Conservation (phyloP, 1,284 basidiomycete genomes). For the Austroboletus niveus region DNA sequence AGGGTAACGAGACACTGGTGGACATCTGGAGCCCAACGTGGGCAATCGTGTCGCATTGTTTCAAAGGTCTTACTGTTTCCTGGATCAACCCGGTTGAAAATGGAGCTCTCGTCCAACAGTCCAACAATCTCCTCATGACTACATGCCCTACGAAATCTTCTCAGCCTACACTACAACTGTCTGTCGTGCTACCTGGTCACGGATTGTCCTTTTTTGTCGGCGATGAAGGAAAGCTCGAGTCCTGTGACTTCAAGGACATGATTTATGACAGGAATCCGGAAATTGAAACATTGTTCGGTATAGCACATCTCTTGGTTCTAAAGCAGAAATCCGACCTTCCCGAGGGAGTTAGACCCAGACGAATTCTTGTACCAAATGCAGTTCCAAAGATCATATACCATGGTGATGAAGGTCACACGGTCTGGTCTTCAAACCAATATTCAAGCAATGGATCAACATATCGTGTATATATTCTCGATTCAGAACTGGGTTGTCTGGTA, state of each 20-base stretch:
- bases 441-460: not conserved
- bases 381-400: too few relatives aligned
- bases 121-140: not conserved
- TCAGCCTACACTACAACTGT: not conserved
- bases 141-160: not conserved
- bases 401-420: too few relatives aligned
- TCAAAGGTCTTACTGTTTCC: not conserved
- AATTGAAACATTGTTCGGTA: not conserved
- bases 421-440: too few relatives aligned
- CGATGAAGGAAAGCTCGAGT: constrained; percentile 22
- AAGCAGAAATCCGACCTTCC: not conserved
- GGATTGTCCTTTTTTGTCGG: constrained; percentile 29
- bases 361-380: constrained; percentile 41
- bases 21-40: constrained; percentile 8
- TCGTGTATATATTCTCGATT: not conserved
- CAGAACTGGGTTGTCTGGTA: not conserved
- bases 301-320: not conserved
- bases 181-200: not conserved
- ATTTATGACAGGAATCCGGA: constrained; percentile 18
- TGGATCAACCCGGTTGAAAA: too few relatives aligned
- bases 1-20: constrained; percentile 2
- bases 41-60: not conserved
- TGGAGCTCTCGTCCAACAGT: not conserved
- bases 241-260: constrained; percentile 12
- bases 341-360: constrained; percentile 14